Conservation (phyloP, 208 protist species). For the Blastocrithidia nonstop region DNA sequence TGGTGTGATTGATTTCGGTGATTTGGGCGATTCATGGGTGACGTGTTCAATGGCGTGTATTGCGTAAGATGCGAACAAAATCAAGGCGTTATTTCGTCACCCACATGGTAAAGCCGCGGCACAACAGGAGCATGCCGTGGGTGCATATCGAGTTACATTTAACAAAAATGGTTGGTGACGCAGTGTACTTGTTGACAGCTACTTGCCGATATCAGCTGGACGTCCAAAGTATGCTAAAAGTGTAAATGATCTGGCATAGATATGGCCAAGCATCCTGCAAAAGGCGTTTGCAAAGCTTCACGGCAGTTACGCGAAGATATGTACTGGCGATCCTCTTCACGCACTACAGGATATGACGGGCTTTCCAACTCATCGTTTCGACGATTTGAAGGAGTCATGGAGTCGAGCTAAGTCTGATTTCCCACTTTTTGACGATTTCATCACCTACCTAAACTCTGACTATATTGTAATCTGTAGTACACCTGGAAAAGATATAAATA, state of each 20-base stretch:
- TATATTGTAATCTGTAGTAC: conserved; percentile 70
- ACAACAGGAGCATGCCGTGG: conserved; percentile 42
- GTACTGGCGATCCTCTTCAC: conserved; percentile 59
- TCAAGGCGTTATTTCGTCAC: conserved; percentile 53
- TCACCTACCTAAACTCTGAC: conserved; percentile 11
- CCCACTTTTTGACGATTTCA: conserved; percentile 40
- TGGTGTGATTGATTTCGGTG: conserved; percentile 24
- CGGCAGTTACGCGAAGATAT: conserved; percentile 64
- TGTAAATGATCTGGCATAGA: conserved; percentile 33
- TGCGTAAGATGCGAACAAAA: conserved; percentile 19
- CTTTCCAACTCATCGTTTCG: conserved; percentile 44
- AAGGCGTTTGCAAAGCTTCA: conserved; percentile 86
- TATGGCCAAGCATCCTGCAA: conserved; percentile 72
- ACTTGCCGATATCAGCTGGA: conserved; percentile 41
- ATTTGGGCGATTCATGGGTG: conserved; percentile 63
- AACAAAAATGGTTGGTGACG: conserved; percentile 74
- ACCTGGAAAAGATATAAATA: conserved; percentile 17
- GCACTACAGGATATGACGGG: conserved; percentile 76
- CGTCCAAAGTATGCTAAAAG: conserved; percentile 42
- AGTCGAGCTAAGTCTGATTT: conserved; percentile 14
- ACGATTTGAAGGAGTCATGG: conserved; percentile 16
- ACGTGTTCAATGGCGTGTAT: conserved; percentile 43
- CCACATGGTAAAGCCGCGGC: conserved; percentile 23
- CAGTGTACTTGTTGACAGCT: conserved; percentile 70
- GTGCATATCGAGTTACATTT: conserved; percentile 65